phyloP scores from a whole-genome alignment of 2,329 filamentous ascomycete genomes.

The Botrytis byssoidea region DNA sequence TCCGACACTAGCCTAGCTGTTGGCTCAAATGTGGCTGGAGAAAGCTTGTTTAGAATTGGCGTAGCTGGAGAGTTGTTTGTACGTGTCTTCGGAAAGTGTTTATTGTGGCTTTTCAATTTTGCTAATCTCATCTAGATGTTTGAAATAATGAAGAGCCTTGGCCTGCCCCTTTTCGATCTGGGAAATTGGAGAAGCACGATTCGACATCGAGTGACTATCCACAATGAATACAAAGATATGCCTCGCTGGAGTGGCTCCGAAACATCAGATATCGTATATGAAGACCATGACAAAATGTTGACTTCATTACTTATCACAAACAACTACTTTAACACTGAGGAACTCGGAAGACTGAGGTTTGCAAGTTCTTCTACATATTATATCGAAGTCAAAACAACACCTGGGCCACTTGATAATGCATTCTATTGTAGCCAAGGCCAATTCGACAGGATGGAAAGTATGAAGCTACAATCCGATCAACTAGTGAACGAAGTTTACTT shows the following conservation, averaged over 20 bases:
- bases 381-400: not conserved
- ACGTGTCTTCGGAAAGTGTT: not conserved
- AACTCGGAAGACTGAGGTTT: not conserved
- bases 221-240: not conserved
- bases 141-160: not conserved
- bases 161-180: not conserved
- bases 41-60: not conserved
- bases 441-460: not conserved
- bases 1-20: not conserved
- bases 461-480: not conserved
- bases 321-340: not conserved
- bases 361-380: not conserved
- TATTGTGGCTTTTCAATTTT: not conserved
- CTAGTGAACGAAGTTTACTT: not conserved
- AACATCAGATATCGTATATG: constrained; percentile 1
- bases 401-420: not conserved
- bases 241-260: not conserved
- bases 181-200: not conserved
- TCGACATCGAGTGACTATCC: not conserved
- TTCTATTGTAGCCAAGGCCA: not conserved
- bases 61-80: not conserved
- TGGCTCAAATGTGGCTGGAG: not conserved
- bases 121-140: not conserved
- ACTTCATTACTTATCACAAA: not conserved
- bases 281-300: not conserved